A percentile compares a stretch with the other conserved stretches of the same genome.
These are phyloP conservation scores for Leptographium wingfieldii DNA, from an alignment of 2,329 filamentous ascomycete genomes.

Conservation along the genomic window DNA sequence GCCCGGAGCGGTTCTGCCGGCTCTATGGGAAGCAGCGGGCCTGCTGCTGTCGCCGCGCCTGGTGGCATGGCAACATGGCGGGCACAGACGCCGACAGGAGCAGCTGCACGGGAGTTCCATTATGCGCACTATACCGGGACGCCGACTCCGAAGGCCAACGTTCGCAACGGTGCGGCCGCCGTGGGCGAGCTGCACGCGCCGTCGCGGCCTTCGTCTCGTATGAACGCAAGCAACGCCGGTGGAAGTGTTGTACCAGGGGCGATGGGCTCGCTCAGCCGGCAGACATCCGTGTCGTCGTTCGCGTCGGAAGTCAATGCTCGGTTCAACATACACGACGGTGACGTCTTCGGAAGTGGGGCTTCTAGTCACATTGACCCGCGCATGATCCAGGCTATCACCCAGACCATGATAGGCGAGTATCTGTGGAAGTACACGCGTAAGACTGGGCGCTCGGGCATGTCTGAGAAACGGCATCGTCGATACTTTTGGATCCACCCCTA, in stretches of 20 bases:
- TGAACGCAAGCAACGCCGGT: slow-evolving; percentile 5
- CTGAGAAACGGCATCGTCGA: slow-evolving; percentile 76
- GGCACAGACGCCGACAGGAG: slow-evolving; percentile 4
- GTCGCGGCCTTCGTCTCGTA: slow-evolving; percentile 23
- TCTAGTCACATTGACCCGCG: slow-evolving; percentile 73
- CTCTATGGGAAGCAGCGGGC: not conserved
- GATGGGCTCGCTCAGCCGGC: slow-evolving; percentile 30
- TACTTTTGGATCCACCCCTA: slow-evolving; percentile 99
- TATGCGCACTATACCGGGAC: slow-evolving; percentile 28
- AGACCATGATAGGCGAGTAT: slow-evolving; percentile 99
- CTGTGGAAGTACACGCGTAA: slow-evolving; percentile 98
- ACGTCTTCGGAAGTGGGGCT: slow-evolving; percentile 38
- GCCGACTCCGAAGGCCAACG: slow-evolving; percentile 37
- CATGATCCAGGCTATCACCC: slow-evolving; percentile 98
- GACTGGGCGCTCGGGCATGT: slow-evolving; percentile 77
- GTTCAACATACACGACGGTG: slow-evolving; percentile 62
- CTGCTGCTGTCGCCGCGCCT: not conserved
- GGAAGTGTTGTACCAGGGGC: not conserved
- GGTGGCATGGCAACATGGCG: not conserved
- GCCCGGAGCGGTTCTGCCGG: slow-evolving; percentile 48
- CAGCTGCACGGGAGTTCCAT: not conserved
- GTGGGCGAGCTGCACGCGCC: slow-evolving; percentile 34
- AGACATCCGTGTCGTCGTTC: slow-evolving; percentile 90
- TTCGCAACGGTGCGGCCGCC: slow-evolving; percentile 28
- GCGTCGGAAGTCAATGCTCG: slow-evolving; percentile 84